These are phyloP conservation scores for Pythium graminicola DNA, from an alignment of 352 stramenopile species.

Conservation along the genomic window DNA sequence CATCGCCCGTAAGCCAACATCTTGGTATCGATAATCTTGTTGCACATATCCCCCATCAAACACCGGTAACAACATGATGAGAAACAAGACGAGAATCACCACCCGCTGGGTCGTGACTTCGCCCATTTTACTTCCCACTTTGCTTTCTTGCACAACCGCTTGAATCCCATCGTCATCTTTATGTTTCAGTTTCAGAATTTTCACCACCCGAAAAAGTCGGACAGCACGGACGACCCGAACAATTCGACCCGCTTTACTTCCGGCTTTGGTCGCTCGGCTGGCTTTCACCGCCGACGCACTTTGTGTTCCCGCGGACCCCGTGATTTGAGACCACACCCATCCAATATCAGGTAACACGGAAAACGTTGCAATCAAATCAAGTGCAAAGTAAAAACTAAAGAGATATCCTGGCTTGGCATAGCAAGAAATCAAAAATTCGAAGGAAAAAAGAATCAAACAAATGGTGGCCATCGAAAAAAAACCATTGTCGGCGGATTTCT, in stretches of 20 bases:
- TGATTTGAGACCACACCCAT: slow-evolving; percentile 73
- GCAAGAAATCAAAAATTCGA: slow-evolving; percentile 84
- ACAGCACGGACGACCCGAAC: slow-evolving; percentile 80
- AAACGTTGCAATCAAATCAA: slow-evolving; percentile 83
- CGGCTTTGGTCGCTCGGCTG: slow-evolving; percentile 62
- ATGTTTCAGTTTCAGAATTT: slow-evolving; percentile 83
- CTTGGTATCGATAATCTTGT: slow-evolving; percentile 77
- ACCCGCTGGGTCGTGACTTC: slow-evolving; percentile 82
- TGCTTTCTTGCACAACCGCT: slow-evolving; percentile 67
- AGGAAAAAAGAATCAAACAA: slow-evolving; percentile 81
- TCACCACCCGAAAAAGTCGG: slow-evolving; percentile 78
- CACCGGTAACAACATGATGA: slow-evolving; percentile 83
- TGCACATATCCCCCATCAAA: slow-evolving; percentile 79
- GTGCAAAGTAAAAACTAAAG: slow-evolving; percentile 89
- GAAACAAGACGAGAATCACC: slow-evolving; percentile 86
- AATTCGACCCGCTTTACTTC: slow-evolving; percentile 78
- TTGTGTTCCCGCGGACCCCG: slow-evolving; percentile 34
- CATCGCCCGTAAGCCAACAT: slow-evolving; percentile 73
- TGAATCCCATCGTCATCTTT: slow-evolving; percentile 36
- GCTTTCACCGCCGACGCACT: slow-evolving; percentile 55
- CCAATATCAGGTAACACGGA: slow-evolving; percentile 81
- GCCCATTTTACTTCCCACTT: slow-evolving; percentile 85
- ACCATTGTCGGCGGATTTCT: slow-evolving; percentile 58
- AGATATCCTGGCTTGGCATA: slow-evolving; percentile 71
- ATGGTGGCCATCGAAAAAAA: slow-evolving; percentile 86